Base-by-base conservation (phyloP, 75 land plant genomes). In the Selaginella tamariscina region DNA sequence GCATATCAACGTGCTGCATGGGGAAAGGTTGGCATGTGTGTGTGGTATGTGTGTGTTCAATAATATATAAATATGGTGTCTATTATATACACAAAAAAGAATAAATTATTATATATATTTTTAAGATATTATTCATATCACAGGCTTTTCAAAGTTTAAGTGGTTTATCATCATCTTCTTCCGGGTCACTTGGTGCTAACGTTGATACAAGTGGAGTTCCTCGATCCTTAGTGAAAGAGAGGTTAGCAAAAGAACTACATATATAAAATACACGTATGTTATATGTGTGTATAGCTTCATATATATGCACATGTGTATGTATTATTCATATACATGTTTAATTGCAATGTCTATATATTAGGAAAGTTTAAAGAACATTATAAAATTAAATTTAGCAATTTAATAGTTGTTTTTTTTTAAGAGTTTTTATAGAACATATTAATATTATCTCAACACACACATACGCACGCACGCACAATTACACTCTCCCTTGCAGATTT, bases 11-110 rank as follows among this genome's bases (percentile, higher is more conserved):
- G 62, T 23, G 23, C 24, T n/a, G 5, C 24, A 8, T 59, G 62
- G 62, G 62, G 5, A 23, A 59, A 59, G 62, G 62, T 59, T n/a
- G 54, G n/a, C n/a, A n/a, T n/a, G n/a, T n/a, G n/a, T n/a, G n/a
- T n/a, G n/a, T n/a, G n/a, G n/a, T n/a, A n/a, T n/a, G n/a, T n/a
- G n/a, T n/a, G n/a, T n/a, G n/a, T n/a, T n/a, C 20, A 20, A 20
- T 49, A 11, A 20, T 11, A 49, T 49, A 49, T 49, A 11, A 11
- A 49, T 11, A 49, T 49, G 54, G 54, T 49, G 18, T 49, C 54
- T 49, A 49, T 49, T 11, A 49, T 11, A 49, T 20, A n/a, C n/a
- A n/a, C n/a, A n/a, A n/a, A n/a, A n/a, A n/a, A n/a, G n/a, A n/a
- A n/a, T n/a, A n/a, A n/a, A n/a, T n/a, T n/a, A n/a, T n/a, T 59